Evolutionary conservation across 768 basidiomycete genomes (phyloP), one percentile per base, ranked within the genome.

Genomic region (Termitomyces sp.): DNA sequence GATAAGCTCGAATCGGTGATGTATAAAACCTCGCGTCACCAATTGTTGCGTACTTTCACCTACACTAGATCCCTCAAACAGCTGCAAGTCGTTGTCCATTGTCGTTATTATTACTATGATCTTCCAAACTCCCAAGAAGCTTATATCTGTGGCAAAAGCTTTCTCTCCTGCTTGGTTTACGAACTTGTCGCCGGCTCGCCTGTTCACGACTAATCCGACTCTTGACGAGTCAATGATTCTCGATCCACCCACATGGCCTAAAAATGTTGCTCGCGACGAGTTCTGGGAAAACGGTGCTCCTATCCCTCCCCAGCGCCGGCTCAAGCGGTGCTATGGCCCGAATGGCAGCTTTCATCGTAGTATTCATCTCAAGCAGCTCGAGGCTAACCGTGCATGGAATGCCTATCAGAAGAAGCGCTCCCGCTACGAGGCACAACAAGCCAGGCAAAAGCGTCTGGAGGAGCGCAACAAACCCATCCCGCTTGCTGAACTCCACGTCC

Each of bases 111-210:
- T 28, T 18, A 33, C 42, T 20, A 59, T 65, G 60, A 61, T 61
- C 6, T 55, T 61, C 11, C 40, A 55, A 20, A 56, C 36, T 24
- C 58, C 63, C 24, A 56, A 61, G 38, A 65, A 65, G 28, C 49
- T 65, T n/a, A n/a, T 65, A 20, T 39, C 54, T 51, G 57, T 55
- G n/a, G 63, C 55, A 16, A 61, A 56, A 40, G 53, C 50, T n/a
- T 56, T 55, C 13, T 40, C 57, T 42, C 55, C 51, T 16, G 44
- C 39, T 40, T 61, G 46, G 52, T 2, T 57, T 33, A 48, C 18
- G 49, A 61, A 61, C 55, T 44, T 62, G 42, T 58, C 63, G 36
- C 63, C 63, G 22, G 51, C 50, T 53, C 59, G 56, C 20, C 13
- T 64, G 45, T 64, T 64, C 53, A 38, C 54, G 22, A 39, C 54